phyloP scores from a whole-genome alignment of 2,329 filamentous ascomycete species.

The Neofusicoccum ribis region DNA sequence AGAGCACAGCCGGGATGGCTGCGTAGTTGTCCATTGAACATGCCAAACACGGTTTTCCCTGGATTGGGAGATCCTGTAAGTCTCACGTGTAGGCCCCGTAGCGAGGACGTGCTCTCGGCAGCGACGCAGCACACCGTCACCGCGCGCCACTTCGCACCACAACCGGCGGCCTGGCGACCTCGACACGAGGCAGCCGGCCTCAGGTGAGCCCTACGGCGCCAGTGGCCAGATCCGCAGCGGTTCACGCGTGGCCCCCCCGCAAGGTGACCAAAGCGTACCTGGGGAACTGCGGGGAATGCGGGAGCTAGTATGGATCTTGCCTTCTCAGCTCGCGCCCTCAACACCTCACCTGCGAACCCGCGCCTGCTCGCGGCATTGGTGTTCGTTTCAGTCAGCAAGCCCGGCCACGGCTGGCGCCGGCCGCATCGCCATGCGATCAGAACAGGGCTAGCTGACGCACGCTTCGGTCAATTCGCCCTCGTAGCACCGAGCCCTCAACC shows the following conservation, averaged over 20 bases:
- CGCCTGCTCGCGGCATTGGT: background rate
- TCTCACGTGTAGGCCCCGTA: no score
- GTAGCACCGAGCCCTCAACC: background rate
- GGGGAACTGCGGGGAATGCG: constrained; percentile 8
- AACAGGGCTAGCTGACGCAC: background rate
- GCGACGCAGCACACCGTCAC: no score
- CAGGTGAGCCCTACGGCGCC: background rate
- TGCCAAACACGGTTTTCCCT: no score
- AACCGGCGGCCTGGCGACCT: background rate
- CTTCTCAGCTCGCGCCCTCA: background rate
- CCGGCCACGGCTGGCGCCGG: background rate
- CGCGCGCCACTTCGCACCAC: no score
- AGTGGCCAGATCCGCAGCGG: background rate
- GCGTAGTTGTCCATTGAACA: no score
- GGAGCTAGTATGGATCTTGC: background rate
- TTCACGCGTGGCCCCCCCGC: background rate
- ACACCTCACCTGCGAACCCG: background rate
- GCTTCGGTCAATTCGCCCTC: constrained; percentile 1
- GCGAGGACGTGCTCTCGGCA: no score
- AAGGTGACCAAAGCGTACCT: background rate
- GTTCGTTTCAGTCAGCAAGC: background rate
- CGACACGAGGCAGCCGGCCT: background rate
- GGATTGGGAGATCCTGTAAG: no score
- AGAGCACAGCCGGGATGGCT: no score
- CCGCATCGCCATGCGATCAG: background rate